Base-by-base conservation (phyloP, 2,329 filamentous ascomycete genomes). In the Botryotinia narcissicola region DNA sequence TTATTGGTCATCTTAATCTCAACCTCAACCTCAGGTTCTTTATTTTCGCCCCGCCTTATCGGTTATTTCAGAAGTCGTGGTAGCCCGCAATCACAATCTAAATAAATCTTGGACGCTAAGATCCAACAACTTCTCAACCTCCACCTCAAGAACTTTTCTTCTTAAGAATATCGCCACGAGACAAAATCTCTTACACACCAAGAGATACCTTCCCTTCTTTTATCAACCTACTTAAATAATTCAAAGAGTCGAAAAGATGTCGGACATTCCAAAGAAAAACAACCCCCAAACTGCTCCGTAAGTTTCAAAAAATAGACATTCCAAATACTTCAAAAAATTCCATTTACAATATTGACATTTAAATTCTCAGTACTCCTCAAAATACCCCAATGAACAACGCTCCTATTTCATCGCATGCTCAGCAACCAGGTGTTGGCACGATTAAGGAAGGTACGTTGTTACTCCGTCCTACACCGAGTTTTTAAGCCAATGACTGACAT, bases 371-470 rank as follows among this genome's bases (percentile, higher is more conserved):
- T 81, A 99, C 96, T 82, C 96, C 96, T 81, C 96, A 99, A 86
- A 99, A 99, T 87, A 99, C 96, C 73, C 96, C 96, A 79, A 92
- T 94, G 78, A 94, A 91, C 85, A 95, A 95, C 86, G 96, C 97
- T 78, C 96, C 96, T 78, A 98, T 99, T 85, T 97, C 95, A 71
- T 98, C 95, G 76, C 95, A 96, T 84, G 96, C 97, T 79, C 94
- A 97, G 86, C 94, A 97, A 85, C 96, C 96, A 76, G 93, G 92
- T 78, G 92, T 99, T 76, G 87, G 93, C 78, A 98, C 94, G 84
- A 98, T 99, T 86, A 96, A 95, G 84, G 96, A 99, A 90, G 96
- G 96, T 98, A 85, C 84, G 89, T 69, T 57, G 66, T 86, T 70
- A 63, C 61, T 74, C 76, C 77, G 76, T 77, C 78, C 76, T 77